phyloP scores from a whole-genome alignment of 345 rosid genomes.

The Euclidium syriacum region DNA sequence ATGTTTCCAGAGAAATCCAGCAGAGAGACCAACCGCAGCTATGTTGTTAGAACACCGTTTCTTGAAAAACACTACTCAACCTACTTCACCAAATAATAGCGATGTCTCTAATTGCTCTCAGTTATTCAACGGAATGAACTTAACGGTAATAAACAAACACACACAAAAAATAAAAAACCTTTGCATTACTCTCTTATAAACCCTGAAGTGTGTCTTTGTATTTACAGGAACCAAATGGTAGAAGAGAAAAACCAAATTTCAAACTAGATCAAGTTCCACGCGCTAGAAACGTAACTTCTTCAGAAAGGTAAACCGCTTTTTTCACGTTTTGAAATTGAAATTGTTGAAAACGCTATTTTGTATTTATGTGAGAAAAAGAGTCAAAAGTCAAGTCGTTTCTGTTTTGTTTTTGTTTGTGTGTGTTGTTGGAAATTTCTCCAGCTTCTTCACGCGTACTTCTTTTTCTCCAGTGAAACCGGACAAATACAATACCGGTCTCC shows the following conservation, averaged over 20 bases:
- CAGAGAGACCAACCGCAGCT: conserved; percentile 73
- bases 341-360: no score
- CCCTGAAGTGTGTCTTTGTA: neutral
- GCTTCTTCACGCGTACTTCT: conserved; percentile 44
- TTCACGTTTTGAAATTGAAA: no score
- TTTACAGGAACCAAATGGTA: conserved; percentile 47
- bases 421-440: conserved; percentile 34
- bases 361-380: no score
- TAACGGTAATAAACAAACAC: conserved; percentile 53
- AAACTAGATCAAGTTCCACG: conserved; percentile 40
- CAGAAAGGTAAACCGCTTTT: conserved; percentile 59
- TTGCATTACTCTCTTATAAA: neutral
- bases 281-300: conserved; percentile 28
- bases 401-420: conserved; percentile 3
- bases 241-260: conserved; percentile 34
- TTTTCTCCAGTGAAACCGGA: conserved; percentile 53
- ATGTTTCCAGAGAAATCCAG: conserved; percentile 88
- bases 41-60: conserved; percentile 75
- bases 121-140: conserved; percentile 39
- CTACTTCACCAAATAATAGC: conserved; percentile 23
- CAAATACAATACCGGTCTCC: conserved; percentile 34
- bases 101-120: conserved; percentile 37
- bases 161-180: no score
- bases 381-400: no score
- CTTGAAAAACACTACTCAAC: conserved; percentile 40